Evolutionary conservation across 1,139 yeast species (phyloP), one percentile per base, ranked within the genome.

Genomic region (Hyphopichia khmerensis): DNA sequence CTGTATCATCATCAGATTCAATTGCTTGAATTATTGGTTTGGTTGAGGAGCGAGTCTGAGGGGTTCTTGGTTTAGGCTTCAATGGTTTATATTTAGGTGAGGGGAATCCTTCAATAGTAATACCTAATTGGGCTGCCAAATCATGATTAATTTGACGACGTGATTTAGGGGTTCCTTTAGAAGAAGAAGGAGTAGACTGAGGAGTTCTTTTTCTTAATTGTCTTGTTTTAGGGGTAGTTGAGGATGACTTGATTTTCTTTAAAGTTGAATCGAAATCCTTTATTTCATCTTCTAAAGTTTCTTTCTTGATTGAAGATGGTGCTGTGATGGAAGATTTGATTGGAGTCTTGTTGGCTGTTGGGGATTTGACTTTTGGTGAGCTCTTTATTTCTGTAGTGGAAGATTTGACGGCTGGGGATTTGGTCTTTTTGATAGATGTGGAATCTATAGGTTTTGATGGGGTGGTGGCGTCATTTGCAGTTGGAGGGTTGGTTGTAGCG

Each of bases 111-210:
- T 59, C 59, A 17, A 62, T 49, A 1, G 59, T 56, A 9, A 65
- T 59, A 5, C 69, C 70, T 44, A 64, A 52, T 44, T 57, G 57
- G 19, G 62, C 49, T 3, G 67, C 67, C 35, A 61, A 35, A 36
- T 53, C 53, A 35, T 45, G 31, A 29, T 14, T 29, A 11, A 36
- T 27, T 26, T 29, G 19, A 17, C 24, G 21, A 33, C 34, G 34
- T 6, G 34, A 6, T 11, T 13, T 17, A 5, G 34, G 34, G 15
- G 34, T 32, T 6, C 7, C 21, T 6, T 16, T 13, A 5, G 21
- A 5, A 5, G 34, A 18, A 13, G 32, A 9, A 8, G 29, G 29
- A 13, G 29, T 26, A 13, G 29, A 9, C n/a, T 26, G 29, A 13
- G 29, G 29, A 26, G 29, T 26, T 26, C 29, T 35, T 26, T 27